Evolutionary conservation across 352 stramenopile genomes (phyloP).

Genomic region (Albugo candida): DNA sequence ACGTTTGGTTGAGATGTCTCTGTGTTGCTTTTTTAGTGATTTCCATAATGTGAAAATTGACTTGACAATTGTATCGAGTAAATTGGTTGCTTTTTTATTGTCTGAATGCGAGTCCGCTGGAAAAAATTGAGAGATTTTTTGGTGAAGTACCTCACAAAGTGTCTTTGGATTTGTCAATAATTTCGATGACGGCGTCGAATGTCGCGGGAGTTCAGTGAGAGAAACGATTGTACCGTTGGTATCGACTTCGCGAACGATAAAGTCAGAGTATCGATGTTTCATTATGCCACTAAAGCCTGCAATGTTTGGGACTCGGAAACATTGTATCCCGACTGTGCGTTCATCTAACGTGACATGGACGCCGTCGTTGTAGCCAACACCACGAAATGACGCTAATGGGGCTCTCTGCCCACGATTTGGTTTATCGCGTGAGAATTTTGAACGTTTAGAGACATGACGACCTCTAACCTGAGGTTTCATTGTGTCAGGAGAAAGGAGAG

Average conservation of each 20-base stretch:
- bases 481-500: too few relatives aligned
- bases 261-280: constrained; percentile 85
- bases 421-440: too few relatives aligned
- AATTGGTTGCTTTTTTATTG: background rate
- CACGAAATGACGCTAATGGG: constrained; percentile 17
- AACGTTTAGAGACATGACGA: too few relatives aligned
- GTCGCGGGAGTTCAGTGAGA: constrained; percentile 25
- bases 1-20: too few relatives aligned
- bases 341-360: constrained; percentile 58
- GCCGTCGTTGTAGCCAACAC: constrained; percentile 51
- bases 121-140: background rate
- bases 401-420: too few relatives aligned
- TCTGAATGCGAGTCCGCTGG: background rate
- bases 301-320: constrained; percentile 38
- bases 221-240: constrained; percentile 26
- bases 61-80: background rate
- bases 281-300: constrained; percentile 65
- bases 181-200: background rate
- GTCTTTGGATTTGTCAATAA: background rate
- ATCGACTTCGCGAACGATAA: constrained; percentile 77
- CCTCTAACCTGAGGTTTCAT: too few relatives aligned
- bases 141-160: too few relatives aligned
- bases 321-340: constrained; percentile 42
- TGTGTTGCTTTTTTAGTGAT: too few relatives aligned
- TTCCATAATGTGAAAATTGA: background rate